Evolutionary conservation across 2,329 filamentous ascomycete genomes (phyloP), one percentile per base, ranked within the genome.

Genomic region (Fusarium verticillioides): DNA sequence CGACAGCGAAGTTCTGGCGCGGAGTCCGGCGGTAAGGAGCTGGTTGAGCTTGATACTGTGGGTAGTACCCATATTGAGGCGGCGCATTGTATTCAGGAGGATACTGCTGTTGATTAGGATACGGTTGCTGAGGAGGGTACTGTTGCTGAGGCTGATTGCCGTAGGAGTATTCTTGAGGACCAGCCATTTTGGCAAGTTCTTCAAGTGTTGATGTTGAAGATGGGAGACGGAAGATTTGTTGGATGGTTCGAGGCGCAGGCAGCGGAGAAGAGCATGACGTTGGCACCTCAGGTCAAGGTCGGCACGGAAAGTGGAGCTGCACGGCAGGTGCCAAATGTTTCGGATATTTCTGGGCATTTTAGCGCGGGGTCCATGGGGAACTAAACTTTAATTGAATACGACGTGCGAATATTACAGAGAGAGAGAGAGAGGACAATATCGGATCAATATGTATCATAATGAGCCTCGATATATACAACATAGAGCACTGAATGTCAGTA

Each of bases 51-150:
- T 61, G 69, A 39, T 69, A 64, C 4, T 62, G 64, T 16, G 54
- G 50, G 44, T 70, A 49, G 54, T 72, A 72, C 16, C 62, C 63
- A 40, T 75, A 62, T 10, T 64, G 63, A 13, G 72, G 72, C 12
- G 62, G 46, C 15, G 53, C 37, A 46, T 68, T 43, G 26, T 65
- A 50, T 26, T 62, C 59, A 8, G 62, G 62, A 21, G 62, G 39
- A 57, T 66, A 66, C 36, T 58, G 60, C 3, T 63, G 60, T 63
- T 61, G 60, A 7, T 42, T 28, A n/a, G 50, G 60, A 18, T 47
- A 43, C 13, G 34, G 43, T 32, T 66, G 63, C 26, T 58, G 54
- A 6, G 30, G 40, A 47, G 58, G 46, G n/a, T 44, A 54, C 18
- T 50, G 61, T 19, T 47, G 36, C 9, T 63, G 70, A 4, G 54